These are phyloP conservation scores for Kwoniella europaea DNA, from an alignment of 768 basidiomycete species.

Conservation along the genomic window DNA sequence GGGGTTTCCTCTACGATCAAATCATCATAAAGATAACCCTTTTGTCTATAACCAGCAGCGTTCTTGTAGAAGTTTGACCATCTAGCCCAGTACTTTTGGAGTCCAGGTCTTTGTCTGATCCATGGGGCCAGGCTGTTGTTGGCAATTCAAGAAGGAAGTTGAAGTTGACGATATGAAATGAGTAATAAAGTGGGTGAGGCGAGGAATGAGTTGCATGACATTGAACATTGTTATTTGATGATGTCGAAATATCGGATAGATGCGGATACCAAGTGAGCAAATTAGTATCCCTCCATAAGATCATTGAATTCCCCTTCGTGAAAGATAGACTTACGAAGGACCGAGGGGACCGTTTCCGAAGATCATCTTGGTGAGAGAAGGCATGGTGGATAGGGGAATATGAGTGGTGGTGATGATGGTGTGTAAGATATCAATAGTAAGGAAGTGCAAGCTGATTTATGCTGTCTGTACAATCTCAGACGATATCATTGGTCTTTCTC, in stretches of 20 bases:
- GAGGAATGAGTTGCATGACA: background rate
- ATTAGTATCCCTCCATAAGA: conserved; percentile 3
- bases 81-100: conserved; percentile 74
- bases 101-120: conserved; percentile 67
- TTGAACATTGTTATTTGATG: background rate
- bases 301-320: background rate
- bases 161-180: background rate
- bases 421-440: background rate
- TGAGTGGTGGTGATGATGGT: background rate
- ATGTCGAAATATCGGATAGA: conserved; percentile 12
- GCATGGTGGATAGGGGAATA: conserved; percentile 15
- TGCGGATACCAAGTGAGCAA: background rate
- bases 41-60: conserved; percentile 78
- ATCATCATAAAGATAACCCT: conserved; percentile 94
- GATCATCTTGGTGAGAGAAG: conserved; percentile 34
- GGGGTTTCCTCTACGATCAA: conserved; percentile 62
- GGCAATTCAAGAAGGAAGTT: conserved; percentile 6
- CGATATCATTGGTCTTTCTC: conserved; percentile 15
- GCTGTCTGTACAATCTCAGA: background rate
- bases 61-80: conserved; percentile 82
- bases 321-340: conserved; percentile 41
- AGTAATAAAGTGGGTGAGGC: background rate
- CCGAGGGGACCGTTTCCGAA: conserved; percentile 50
- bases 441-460: background rate
- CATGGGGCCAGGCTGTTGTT: conserved; percentile 67